phyloP scores from a whole-genome alignment of 352 stramenopile species.

The Globisporangium okanoganense region DNA sequence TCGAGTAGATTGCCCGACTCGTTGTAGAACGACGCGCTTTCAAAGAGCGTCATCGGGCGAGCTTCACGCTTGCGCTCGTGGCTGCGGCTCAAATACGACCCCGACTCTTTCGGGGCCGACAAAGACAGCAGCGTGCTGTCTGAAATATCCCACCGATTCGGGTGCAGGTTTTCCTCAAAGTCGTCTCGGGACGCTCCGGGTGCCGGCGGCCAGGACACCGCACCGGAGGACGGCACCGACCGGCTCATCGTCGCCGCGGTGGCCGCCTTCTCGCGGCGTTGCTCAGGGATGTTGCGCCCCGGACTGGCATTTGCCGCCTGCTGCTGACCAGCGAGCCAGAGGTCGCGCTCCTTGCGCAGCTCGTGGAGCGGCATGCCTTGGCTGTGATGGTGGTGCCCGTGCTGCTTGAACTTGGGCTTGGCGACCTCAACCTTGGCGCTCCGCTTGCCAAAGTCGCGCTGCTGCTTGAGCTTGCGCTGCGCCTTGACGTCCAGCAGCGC shows the following conservation, averaged over 20 bases:
- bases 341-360: slow-evolving; percentile 35
- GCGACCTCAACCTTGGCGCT: slow-evolving; percentile 1
- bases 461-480: slow-evolving; percentile 69
- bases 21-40: slow-evolving; percentile 76
- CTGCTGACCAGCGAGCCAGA: slow-evolving; percentile 24
- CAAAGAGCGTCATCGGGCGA: slow-evolving; percentile 74
- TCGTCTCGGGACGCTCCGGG: slow-evolving; percentile 18
- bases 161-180: slow-evolving; percentile 30
- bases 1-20: slow-evolving; percentile 63
- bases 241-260: slow-evolving; percentile 25
- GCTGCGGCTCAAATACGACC: slow-evolving; percentile 20
- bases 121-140: slow-evolving; percentile 11
- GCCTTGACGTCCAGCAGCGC: slow-evolving; percentile 34
- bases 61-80: slow-evolving; percentile 36
- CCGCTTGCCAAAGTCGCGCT: slow-evolving; percentile 45
- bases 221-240: slow-evolving; percentile 31
- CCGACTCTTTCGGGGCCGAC: slow-evolving; percentile 31
- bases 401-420: slow-evolving; percentile 34
- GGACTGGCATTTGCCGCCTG: slow-evolving; percentile 14
- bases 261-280: slow-evolving; percentile 18
- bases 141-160: slow-evolving; percentile 15
- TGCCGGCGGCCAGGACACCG: slow-evolving; percentile 51
- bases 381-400: slow-evolving; percentile 23
- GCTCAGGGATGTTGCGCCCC: slow-evolving; percentile 33
- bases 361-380: slow-evolving; percentile 22